A percentile compares a stretch with the other conserved stretches of the same genome.
Conservation (phyloP, 768 basidiomycete genomes). For the Naganishia onofrii region DNA sequence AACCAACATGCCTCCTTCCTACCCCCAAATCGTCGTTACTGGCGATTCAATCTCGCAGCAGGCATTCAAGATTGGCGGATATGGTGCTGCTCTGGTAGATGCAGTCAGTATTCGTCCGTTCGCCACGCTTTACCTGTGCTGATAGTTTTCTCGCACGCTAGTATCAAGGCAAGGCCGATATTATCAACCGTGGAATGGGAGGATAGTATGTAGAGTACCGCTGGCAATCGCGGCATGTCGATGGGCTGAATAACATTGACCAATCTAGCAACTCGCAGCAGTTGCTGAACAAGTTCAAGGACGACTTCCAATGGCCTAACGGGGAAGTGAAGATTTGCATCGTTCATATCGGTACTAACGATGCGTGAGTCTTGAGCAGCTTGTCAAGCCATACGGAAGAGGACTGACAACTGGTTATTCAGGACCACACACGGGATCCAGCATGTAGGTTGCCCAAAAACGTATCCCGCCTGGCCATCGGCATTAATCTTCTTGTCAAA, state of each 20-base stretch:
- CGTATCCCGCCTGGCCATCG: neutral
- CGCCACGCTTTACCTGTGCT: neutral
- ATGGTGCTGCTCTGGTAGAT: conserved; percentile 21
- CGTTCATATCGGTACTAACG: conserved; percentile 23
- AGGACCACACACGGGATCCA: conserved; percentile 15
- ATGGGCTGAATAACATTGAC: neutral
- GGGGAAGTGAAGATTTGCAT: conserved; percentile 7
- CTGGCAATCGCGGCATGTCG: neutral
- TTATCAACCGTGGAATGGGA: conserved; percentile 22
- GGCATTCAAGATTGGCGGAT: conserved; percentile 22
- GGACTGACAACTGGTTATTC: neutral
- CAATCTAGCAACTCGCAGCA: conserved; percentile 3
- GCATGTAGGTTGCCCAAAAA: neutral
- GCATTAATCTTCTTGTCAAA: neutral
- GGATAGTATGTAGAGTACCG: conserved; percentile 3
- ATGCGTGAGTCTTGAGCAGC: conserved; percentile 5
- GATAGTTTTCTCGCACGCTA: neutral
- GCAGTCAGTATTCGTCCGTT: neutral
- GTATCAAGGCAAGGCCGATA: conserved; percentile 17
- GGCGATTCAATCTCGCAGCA: conserved; percentile 24
- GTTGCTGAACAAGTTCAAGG: conserved; percentile 9
- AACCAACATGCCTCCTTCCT: neutral
- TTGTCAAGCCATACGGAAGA: neutral
- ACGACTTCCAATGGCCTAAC: conserved; percentile 14
- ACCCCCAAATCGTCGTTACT: conserved; percentile 18